Conservation (phyloP, 176 grass and related monocot species). For the Ampelocalamus luodianensis region DNA sequence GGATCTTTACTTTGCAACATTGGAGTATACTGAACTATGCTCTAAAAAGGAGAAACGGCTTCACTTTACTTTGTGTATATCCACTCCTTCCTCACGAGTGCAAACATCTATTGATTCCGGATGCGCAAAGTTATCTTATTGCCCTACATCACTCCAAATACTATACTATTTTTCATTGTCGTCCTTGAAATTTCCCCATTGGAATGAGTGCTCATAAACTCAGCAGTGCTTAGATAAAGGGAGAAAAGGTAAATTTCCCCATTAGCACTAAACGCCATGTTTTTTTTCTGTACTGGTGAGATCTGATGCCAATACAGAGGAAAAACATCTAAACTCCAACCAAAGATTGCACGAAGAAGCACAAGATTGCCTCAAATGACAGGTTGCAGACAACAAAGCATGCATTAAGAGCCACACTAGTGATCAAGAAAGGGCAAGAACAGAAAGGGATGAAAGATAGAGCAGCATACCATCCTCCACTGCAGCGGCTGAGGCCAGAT, state of each 20-base stretch:
- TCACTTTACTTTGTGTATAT: conserved; percentile 7
- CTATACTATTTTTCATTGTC: neutral
- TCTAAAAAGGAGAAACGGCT: neutral
- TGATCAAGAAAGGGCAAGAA: neutral
- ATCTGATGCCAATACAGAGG: conserved; percentile 13
- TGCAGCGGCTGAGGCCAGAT: conserved; percentile 50
- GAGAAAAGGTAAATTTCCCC: neutral
- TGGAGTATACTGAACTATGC: neutral
- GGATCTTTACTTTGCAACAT: conserved; percentile 22
- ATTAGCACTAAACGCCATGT: neutral
- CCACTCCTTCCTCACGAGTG: conserved; percentile 15
- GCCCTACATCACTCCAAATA: neutral
- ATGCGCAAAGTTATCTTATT: neutral
- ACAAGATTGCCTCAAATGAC: neutral
- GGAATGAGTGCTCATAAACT: neutral
- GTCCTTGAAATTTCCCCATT: conserved; percentile 5
- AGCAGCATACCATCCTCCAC: conserved; percentile 78
- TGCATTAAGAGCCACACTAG: neutral
- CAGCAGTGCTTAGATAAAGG: neutral
- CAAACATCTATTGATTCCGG: neutral
- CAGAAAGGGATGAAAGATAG: neutral
- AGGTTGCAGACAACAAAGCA: neutral
- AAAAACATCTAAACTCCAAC: neutral
- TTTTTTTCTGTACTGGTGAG: neutral
- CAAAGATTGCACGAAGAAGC: neutral